These are phyloP conservation scores for Dryadomyces quercivorus DNA, from an alignment of 2,329 filamentous ascomycete genomes.

Conservation along the genomic window DNA sequence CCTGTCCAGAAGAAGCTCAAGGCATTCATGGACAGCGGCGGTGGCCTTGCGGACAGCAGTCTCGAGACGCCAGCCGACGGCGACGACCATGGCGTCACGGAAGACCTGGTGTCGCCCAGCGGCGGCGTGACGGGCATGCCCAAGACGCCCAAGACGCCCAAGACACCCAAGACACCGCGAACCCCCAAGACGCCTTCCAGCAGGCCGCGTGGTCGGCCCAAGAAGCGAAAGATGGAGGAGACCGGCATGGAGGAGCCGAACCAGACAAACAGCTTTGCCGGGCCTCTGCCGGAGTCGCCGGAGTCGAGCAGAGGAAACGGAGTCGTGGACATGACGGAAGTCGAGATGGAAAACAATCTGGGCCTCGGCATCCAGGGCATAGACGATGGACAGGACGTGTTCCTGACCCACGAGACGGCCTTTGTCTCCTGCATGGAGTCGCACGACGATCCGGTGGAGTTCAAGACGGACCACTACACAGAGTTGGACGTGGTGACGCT, in stretches of 20 bases:
- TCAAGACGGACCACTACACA: neutral
- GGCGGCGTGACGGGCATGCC: neutral
- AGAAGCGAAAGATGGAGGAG: neutral
- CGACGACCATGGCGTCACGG: neutral
- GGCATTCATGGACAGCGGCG: slow-evolving; percentile 20
- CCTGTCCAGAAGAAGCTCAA: slow-evolving; percentile 41
- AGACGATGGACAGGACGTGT: neutral
- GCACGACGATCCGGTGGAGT: neutral
- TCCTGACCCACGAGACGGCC: neutral
- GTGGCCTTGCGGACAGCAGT: neutral
- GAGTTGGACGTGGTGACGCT: neutral
- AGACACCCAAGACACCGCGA: neutral
- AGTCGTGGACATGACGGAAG: too few species aligned
- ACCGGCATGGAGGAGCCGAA: neutral
- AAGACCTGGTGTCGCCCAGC: neutral
- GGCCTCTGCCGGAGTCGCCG: neutral
- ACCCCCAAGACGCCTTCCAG: neutral
- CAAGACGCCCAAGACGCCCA: neutral
- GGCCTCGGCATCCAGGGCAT: too few species aligned
- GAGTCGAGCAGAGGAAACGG: too few species aligned
- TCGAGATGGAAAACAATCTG: too few species aligned
- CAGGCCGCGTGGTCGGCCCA: neutral
- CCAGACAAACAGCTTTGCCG: neutral
- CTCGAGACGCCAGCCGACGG: too few species aligned
- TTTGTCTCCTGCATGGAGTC: neutral